A percentile compares a stretch with the other conserved stretches of the same genome.
These are phyloP conservation scores for Reutealis trisperma DNA, from an alignment of 345 rosid genomes.

Conservation along the genomic window DNA sequence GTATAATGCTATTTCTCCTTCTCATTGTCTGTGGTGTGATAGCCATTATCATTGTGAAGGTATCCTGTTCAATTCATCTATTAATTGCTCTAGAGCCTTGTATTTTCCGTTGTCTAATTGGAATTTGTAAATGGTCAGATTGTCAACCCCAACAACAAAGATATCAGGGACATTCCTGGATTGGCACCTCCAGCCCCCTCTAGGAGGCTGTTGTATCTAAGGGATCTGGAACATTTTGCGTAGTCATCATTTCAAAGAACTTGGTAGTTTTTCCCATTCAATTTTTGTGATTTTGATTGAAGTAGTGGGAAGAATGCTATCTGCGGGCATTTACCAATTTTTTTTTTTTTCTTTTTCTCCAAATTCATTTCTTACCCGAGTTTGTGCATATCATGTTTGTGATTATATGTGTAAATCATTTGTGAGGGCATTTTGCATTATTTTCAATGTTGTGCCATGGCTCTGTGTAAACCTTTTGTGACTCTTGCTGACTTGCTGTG, in stretches of 20 bases:
- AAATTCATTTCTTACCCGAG: conserved; percentile 31
- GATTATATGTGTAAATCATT: conserved; percentile 42
- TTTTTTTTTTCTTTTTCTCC: conserved; percentile 6
- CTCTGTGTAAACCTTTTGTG: conserved; percentile 9
- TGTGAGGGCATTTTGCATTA: conserved; percentile 23
- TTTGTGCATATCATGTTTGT: conserved; percentile 41
- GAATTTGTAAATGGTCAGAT: conserved; percentile 51
- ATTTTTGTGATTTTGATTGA: conserved; percentile 6
- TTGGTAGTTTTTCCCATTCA: not conserved
- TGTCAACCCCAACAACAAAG: conserved; percentile 85
- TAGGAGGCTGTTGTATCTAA: conserved; percentile 71
- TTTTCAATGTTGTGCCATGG: conserved; percentile 13
- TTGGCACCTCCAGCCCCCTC: conserved; percentile 96
- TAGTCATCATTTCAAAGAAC: conserved; percentile 23
- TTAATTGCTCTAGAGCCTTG: not conserved
- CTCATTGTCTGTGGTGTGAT: conserved; percentile 93
- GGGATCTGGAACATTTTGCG: conserved; percentile 34
- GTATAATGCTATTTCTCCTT: conserved; percentile 88
- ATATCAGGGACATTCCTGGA: conserved; percentile 96
- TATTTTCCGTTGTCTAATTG: conserved; percentile 4
- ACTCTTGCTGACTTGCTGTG: not conserved
- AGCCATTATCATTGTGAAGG: conserved; percentile 96
- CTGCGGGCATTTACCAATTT: conserved; percentile 17
- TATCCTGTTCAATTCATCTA: conserved; percentile 29
- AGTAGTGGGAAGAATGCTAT: conserved; percentile 21